phyloP scores from a whole-genome alignment of 2,329 filamentous ascomycete species.

The Pyrenochaeta sp. region DNA sequence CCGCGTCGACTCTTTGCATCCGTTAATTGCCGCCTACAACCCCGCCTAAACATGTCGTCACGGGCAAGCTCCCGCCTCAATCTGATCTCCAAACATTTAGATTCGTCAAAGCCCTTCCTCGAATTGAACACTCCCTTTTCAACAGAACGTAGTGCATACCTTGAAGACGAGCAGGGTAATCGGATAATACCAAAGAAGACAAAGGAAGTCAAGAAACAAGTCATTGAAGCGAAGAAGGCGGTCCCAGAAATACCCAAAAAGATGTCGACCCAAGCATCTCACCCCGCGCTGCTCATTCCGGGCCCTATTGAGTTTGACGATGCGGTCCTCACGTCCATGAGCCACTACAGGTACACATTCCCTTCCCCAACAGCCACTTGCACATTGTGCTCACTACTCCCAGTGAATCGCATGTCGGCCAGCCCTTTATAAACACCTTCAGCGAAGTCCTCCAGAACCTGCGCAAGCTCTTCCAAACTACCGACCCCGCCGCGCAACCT shows the following conservation, averaged over 20 bases:
- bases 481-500: slow-evolving; percentile 81
- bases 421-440: slow-evolving; percentile 88
- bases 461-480: slow-evolving; percentile 93
- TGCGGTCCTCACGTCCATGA: slow-evolving; percentile 93
- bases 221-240: slow-evolving; percentile 16
- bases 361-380: background rate
- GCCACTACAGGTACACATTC: slow-evolving; percentile 78
- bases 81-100: slow-evolving; percentile 69
- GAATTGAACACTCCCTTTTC: slow-evolving; percentile 71
- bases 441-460: slow-evolving; percentile 88
- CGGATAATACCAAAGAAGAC: slow-evolving; percentile 23
- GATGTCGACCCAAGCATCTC: slow-evolving; percentile 67
- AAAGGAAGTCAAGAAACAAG: slow-evolving; percentile 11
- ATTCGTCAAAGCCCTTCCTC: slow-evolving; percentile 60
- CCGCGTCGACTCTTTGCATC: slow-evolving; percentile 32
- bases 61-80: slow-evolving; percentile 61
- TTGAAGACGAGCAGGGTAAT: slow-evolving; percentile 62
- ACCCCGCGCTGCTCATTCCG: slow-evolving; percentile 87
- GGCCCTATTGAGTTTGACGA: slow-evolving; percentile 99
- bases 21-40: slow-evolving; percentile 36
- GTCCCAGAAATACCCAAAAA: slow-evolving; percentile 26
- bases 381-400: slow-evolving; percentile 5
- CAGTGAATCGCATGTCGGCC: slow-evolving; percentile 93
- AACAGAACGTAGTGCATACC: slow-evolving; percentile 63
- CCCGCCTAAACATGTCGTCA: slow-evolving; percentile 46